Percentiles rank a stretch among this genome's conserved stretches.
These are phyloP conservation scores for Eimeria falciformis DNA, from an alignment of 169 alveolate species.

Conservation along the genomic window DNA sequence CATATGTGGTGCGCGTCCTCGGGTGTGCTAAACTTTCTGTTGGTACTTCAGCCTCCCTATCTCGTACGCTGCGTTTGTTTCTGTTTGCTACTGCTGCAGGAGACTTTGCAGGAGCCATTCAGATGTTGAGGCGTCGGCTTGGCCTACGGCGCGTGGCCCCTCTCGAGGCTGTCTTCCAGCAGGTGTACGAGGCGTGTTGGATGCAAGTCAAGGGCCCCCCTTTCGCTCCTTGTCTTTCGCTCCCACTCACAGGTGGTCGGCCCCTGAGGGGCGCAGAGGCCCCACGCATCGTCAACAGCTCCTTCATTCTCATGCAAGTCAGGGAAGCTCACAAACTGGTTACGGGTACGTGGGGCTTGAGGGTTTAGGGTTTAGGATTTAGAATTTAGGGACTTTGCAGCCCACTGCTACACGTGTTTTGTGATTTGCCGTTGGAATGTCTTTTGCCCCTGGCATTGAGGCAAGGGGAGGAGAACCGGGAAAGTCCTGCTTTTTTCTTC, in stretches of 20 bases:
- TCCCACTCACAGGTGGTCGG: slow-evolving; percentile 67
- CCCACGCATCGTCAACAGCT: slow-evolving; percentile 49
- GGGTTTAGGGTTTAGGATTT: too few species aligned
- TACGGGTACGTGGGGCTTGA: slow-evolving; percentile 56
- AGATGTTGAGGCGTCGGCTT: slow-evolving; percentile 76
- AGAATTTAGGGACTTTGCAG: too few species aligned
- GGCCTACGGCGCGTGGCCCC: slow-evolving; percentile 79
- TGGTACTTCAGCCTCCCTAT: too few species aligned
- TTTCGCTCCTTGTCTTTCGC: slow-evolving; percentile 53
- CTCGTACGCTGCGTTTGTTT: too few species aligned
- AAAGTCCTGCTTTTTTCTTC: too few species aligned
- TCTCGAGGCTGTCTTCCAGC: slow-evolving; percentile 64
- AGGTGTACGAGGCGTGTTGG: slow-evolving; percentile 66
- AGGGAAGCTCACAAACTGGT: slow-evolving; percentile 79
- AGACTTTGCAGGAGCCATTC: slow-evolving; percentile 75
- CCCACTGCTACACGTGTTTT: too few species aligned
- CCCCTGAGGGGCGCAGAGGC: slow-evolving; percentile 56
- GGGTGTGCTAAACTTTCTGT: neutral
- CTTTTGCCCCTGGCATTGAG: too few species aligned
- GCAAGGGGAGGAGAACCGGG: too few species aligned
- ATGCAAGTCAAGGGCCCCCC: slow-evolving; percentile 64
- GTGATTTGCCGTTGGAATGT: too few species aligned
- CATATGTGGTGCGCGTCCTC: too few species aligned
- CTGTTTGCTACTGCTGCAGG: slow-evolving; percentile 67
- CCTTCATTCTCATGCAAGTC: slow-evolving; percentile 27